These are phyloP conservation scores for Trametes villosa DNA, from an alignment of 768 basidiomycete species.

Conservation along the genomic window DNA sequence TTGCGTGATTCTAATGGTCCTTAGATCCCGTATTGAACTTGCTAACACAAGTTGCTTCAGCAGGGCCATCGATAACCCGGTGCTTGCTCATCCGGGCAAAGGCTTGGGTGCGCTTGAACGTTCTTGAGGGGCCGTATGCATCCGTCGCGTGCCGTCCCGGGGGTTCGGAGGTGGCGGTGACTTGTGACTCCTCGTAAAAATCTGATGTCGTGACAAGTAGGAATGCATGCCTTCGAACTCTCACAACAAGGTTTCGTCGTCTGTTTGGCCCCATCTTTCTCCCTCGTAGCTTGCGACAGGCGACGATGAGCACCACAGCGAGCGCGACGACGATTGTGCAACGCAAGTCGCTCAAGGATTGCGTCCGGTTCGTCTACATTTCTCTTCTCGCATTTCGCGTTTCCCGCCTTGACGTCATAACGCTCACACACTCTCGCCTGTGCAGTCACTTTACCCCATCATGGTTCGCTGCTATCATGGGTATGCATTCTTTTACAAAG, in stretches of 20 bases:
- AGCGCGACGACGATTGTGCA: not conserved
- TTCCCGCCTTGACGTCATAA: not conserved
- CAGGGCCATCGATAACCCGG: too few species aligned
- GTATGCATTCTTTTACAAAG: constrained; percentile 30
- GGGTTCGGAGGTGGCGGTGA: constrained; percentile 14
- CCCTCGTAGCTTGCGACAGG: not conserved
- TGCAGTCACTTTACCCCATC: constrained; percentile 55
- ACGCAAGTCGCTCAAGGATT: constrained; percentile 40
- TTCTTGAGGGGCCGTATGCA: too few species aligned
- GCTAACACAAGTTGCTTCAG: too few species aligned
- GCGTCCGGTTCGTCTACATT: constrained; percentile 37
- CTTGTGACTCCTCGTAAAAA: constrained; percentile 12
- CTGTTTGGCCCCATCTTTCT: not conserved
- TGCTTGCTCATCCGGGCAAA: too few species aligned
- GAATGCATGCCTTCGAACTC: not conserved
- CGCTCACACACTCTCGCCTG: not conserved
- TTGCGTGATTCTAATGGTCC: too few species aligned
- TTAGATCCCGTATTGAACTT: too few species aligned
- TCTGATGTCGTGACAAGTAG: constrained; percentile 2
- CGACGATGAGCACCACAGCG: not conserved
- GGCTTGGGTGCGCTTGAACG: too few species aligned
- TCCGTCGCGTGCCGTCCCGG: too few species aligned
- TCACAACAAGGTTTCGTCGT: not conserved
- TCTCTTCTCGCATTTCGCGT: not conserved
- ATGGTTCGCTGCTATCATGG: constrained; percentile 63